Base-by-base conservation (phyloP, 179 eudicot genomes). In the Beta corolliflora region DNA sequence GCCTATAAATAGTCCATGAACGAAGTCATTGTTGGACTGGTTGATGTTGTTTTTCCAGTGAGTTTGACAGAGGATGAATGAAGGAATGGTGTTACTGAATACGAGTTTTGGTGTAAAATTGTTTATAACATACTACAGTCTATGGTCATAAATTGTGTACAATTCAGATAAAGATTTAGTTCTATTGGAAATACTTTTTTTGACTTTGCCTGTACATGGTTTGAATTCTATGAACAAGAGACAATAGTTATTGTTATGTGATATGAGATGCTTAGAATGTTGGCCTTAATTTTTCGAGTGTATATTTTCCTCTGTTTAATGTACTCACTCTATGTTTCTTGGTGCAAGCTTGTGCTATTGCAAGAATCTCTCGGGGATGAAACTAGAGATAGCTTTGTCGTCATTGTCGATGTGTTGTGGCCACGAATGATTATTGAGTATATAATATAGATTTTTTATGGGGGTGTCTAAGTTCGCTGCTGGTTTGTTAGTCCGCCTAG, bases 101-200 rank as follows among this genome's bases (percentile, higher is more conserved):
- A 69, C 52, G 5, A 36, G n/a, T 7, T 44, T 41, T 6, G 23
- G 23, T 69, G 44, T 69, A 16, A 69, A 44, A 69, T 69, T 69
- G 73, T 69, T 69, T 2, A 69, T 69, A 69, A 7, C 52, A 36
- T 67, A 21, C 69, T 67, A 21, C 69, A 36, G 52, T 69, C n/a
- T 69, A 65, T 65, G 70, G 13, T 13, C 63, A 13, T 12, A 60
- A 25, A 65, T 31, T 29, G 3, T 29, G 18, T 65, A 65, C 1
- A 25, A 23, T 65, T 65, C 7, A 29, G 45, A 65, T 31, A 31
- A 9, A 21, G 68, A 25, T 64, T 31, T 5, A 64, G 61, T 58
- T 58, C n/a, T 58, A 15, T 58, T 58, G 61, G 61, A 58, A 58
- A 58, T 58, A 5, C 61, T 58, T 58, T 58, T 58, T 58, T 58